Evolutionary conservation across 306 rosid species (phyloP).

Genomic region (Fagus crenata): DNA sequence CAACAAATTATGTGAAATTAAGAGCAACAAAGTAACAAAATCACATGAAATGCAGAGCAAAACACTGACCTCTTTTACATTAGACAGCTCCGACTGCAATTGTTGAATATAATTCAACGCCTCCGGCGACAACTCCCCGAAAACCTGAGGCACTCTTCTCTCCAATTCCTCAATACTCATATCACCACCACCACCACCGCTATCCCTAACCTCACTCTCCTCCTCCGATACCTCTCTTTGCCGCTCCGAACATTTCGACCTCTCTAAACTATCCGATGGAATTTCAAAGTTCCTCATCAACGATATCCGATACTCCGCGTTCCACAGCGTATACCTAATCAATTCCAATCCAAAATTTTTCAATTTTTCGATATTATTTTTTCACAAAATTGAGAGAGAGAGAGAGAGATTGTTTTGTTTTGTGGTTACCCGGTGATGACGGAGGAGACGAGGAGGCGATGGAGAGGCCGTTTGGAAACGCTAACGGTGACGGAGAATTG

Average conservation of each 20-base stretch:
- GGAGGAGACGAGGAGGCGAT: slow-evolving; percentile 78
- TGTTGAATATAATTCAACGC: slow-evolving; percentile 69
- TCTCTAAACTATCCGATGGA: slow-evolving; percentile 32
- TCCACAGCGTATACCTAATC: slow-evolving; percentile 89
- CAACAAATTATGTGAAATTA: too few relatives aligned
- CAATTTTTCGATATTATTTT: too few relatives aligned
- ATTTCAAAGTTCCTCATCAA: slow-evolving; percentile 78
- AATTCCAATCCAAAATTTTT: background rate
- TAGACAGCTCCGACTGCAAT: slow-evolving; percentile 67
- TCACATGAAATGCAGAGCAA: background rate
- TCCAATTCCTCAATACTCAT: slow-evolving; percentile 39
- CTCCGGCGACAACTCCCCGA: slow-evolving; percentile 69
- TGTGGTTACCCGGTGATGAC: slow-evolving; percentile 78
- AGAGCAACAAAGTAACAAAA: background rate
- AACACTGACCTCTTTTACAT: slow-evolving; percentile 56
- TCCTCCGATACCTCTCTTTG: slow-evolving; percentile 27
- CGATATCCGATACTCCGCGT: slow-evolving; percentile 87
- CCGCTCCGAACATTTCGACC: slow-evolving; percentile 21
- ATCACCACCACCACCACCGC: slow-evolving; percentile 36
- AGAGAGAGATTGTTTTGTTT: background rate
- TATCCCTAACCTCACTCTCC: slow-evolving; percentile 32
- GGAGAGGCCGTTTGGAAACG: slow-evolving; percentile 62
- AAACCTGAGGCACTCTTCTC: slow-evolving; percentile 36
- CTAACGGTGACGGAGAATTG: slow-evolving; percentile 74
- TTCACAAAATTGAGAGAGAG: background rate